Base-by-base conservation (phyloP, 2,329 filamentous ascomycete species). In the Xylariales sp. region DNA sequence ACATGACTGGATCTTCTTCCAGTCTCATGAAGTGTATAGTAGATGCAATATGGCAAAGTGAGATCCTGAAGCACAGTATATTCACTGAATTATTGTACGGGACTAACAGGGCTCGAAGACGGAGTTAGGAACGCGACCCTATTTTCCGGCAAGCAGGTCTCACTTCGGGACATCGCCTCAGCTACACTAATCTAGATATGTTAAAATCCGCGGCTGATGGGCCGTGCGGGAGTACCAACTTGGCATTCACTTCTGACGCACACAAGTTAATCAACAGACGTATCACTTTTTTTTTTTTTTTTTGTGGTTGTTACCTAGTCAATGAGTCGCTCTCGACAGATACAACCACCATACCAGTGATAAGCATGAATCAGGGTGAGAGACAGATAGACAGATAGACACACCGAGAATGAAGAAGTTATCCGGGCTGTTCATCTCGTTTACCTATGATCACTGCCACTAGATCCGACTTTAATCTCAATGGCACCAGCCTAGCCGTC, bases 401-500 rank as follows among this genome's bases (percentile, higher is more conserved):
- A 10, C 28, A 41, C 12, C 10, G 48, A 41, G 39, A 45, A 23
- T 45, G 53, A 12, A 14, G 39, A 39, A 60, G 36, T 49, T 48
- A 36, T 52, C 59, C 48, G 68, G 49, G 39, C 53, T 57, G 18
- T 58, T 64, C 68, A 67, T 69, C 52, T 61, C 64, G 67, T 69
- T 64, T 64, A 56, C 28, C 56, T 61, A 58, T 49, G 28, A 50
- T 46, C 28, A 59, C 34, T 45, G 55, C 34, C 65, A 67, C 60
- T 69, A 52, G 67, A 61, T 49, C 56, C 57, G 34, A 48, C 46
- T 61, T 43, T 62, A 64, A 56, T 64, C 55, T 59, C 55, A 46
- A 49, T 60, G 59, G 60, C 55, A 65, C 60, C 59, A 69, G 48
- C 67, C 63, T 66, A 66, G 68, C 49, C 48, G 61, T 65, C 68